phyloP scores from a whole-genome alignment of 768 basidiomycete genomes.

The Pleurotus citrinopileatus region DNA sequence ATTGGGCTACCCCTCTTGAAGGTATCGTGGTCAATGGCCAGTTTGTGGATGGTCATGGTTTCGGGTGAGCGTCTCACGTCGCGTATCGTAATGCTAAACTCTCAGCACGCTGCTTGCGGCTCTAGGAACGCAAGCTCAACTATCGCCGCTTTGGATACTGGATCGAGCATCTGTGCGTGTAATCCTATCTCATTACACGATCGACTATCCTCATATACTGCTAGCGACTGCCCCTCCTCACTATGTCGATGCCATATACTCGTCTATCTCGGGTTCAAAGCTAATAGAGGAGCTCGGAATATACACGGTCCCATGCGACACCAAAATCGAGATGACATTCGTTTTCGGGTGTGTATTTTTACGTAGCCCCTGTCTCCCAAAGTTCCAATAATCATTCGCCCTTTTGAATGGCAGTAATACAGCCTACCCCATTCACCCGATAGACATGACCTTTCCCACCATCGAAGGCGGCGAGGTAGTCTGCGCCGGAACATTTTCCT shows the following conservation, averaged over 20 bases:
- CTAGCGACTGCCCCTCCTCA: neutral
- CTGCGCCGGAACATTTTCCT: neutral
- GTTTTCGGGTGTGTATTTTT: neutral
- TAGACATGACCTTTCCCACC: neutral
- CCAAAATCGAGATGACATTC: neutral
- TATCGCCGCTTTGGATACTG: neutral
- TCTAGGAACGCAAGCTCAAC: neutral
- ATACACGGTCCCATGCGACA: slow-evolving; percentile 1
- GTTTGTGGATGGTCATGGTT: neutral
- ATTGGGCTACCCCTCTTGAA: neutral
- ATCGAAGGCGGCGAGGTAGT: neutral
- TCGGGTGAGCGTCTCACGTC: too few species aligned
- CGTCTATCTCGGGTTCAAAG: slow-evolving; percentile 2
- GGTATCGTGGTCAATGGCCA: neutral
- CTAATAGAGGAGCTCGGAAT: neutral
- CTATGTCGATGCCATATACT: slow-evolving; percentile 5
- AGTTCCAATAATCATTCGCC: too few species aligned
- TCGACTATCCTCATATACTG: neutral
- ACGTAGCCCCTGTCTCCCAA: neutral
- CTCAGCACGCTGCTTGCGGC: too few species aligned
- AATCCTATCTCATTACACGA: neutral
- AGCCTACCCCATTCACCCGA: slow-evolving; percentile 1
- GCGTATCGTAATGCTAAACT: too few species aligned
- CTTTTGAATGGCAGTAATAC: neutral
- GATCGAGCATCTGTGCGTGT: neutral